Evolutionary conservation across 2,329 filamentous ascomycete species (phyloP), one percentile per base, ranked within the genome.

Genomic region (Chrysosporium queenslandicum): DNA sequence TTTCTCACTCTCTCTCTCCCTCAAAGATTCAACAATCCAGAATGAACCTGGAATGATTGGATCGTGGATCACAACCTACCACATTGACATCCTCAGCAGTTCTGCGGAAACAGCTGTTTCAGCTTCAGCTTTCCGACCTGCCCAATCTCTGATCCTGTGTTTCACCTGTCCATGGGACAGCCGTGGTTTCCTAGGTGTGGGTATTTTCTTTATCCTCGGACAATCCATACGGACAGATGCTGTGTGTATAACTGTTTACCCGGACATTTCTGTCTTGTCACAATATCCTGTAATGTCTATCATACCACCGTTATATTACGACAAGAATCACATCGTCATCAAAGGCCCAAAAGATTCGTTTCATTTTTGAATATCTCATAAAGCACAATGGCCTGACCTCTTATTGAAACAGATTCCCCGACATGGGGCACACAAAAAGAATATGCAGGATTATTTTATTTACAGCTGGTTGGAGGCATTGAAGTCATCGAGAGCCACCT

Each of bases 401-500:
- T 51, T 51, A 51, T 45, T 51, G 49, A 51, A 39, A 51, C 49
- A 51, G 16, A 27, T 14, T 29, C 40, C 45, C 29, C 49, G 29
- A 25, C 21, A 32, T 51, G 14, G 21, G 42, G 32, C 14, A 39
- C 14, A 39, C 30, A 34, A 30, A 29, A 21, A 41, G 6, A 18
- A 16, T 4, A 21, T 37, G 29, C 25, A 36, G 9, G 5, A 45
- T 21, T 37, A 37, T n/a, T 43, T 50, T 51, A 56, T 57, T 80
- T 86, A 94, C 72, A 91, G 73, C 74, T 88, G 79, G 66, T 79
- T 79, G 64, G 85, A 79, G 63, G 87, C 80, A 77, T 92, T 90
- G 81, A 98, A 98, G 78, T 97, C 91, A 65, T 84, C 77, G 58
- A 98, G 83, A 55, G 86, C 91, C 69, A 83, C 81, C 62, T 80